Evolutionary conservation across 495 filamentous ascomycete species (phyloP), one percentile per base, ranked within the genome.

Genomic region (Aspergillus conjunctus): DNA sequence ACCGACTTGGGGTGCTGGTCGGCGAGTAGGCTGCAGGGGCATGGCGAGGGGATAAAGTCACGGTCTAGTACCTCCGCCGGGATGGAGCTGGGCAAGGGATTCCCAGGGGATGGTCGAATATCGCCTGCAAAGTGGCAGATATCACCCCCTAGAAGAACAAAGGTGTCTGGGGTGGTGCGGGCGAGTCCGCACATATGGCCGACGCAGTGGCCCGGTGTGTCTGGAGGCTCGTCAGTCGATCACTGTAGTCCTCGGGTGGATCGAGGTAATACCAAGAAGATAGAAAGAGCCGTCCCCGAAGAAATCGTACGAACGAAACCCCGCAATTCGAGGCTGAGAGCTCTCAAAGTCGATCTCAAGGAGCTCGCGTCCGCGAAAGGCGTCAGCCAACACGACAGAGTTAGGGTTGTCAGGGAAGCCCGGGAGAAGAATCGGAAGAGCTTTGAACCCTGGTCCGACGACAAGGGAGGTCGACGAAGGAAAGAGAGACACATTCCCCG

Each of bases 81-180:
- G 41, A 59, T 53, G 9, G 49, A 53, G 30, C 69, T 77, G 11
- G 62, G 60, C 8, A 59, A 46, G 6, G 57, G 39, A 2, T 53
- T 20, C 7, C 17, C 37, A 10, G 39, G 18, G 18, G 77, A 77
- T 0, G 84, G 85, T 7, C 85, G 70, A 8, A 87, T 68, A 57
- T 80, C 77, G 14, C 81, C 84, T 5, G 71, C 65, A 61, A 84
- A 79, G 20, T 86, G 83, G n/a, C 79, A 75, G 5, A 73, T 68
- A 59, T 87, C 84, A 15, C 80, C 85, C 15, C 78, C 81, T 71
- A 87, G 72, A 11, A 86, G 69, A 1, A 76, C 61, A 45, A 74
- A 76, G 4, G 68, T 66, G 21, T 65, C 62, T 2, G 58, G 43
- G 0, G 72, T 78, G 14, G 74, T 76, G 14, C 75, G 70, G 17